Evolutionary conservation across 192 early-diverging fungal genomes (phyloP).

Genomic region (Coemansia sp.): DNA sequence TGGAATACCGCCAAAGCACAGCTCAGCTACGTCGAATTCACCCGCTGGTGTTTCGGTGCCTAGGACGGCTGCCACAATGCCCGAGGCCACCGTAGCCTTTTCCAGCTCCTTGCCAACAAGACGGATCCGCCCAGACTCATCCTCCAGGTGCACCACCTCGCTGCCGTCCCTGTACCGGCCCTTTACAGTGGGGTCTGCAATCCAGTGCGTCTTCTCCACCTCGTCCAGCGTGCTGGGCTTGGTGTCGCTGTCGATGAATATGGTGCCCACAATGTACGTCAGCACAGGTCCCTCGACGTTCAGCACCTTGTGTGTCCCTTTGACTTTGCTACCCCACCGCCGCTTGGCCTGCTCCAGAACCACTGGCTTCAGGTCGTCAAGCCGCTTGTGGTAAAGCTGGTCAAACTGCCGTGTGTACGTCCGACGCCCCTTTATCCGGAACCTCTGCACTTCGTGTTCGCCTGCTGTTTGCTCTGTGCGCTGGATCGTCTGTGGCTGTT

Average conservation of each 20-base stretch:
- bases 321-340: conserved; percentile 23
- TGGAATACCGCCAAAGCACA: conserved; percentile 72
- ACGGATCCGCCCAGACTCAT: conserved; percentile 88
- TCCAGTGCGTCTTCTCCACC: conserved; percentile 78
- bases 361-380: conserved; percentile 62
- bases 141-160: conserved; percentile 75
- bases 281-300: conserved; percentile 66
- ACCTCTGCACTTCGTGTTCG: conserved; percentile 6
- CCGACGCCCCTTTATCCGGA: conserved; percentile 50
- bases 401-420: conserved; percentile 84
- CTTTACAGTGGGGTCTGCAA: conserved; percentile 49
- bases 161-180: conserved; percentile 65
- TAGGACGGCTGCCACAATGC: conserved; percentile 74
- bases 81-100: conserved; percentile 68
- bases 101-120: conserved; percentile 65
- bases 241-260: conserved; percentile 81
- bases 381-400: conserved; percentile 78
- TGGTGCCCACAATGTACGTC: conserved; percentile 81
- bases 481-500: neutral
- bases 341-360: conserved; percentile 58
- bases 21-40: conserved; percentile 81
- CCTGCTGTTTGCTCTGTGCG: conserved; percentile 1
- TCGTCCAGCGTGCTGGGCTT: conserved; percentile 94
- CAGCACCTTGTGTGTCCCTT: conserved; percentile 64
- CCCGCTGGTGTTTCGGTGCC: conserved; percentile 75